Evolutionary conservation across 805 yeast species (phyloP), one percentile per base, ranked within the genome.

Genomic region (Priceomyces melissophilus): DNA sequence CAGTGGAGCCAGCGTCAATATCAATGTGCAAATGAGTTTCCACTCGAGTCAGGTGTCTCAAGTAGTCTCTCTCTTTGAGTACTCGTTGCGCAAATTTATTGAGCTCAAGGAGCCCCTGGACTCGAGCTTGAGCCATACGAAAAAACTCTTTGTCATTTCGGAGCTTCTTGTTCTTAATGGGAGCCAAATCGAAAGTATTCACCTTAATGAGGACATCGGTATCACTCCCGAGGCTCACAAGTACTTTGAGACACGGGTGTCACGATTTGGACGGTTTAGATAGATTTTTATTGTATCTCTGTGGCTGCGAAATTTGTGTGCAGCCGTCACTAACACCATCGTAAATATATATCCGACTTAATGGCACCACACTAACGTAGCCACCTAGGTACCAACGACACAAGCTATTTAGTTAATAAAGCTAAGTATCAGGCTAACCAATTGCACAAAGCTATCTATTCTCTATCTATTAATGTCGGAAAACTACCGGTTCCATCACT

Each of bases 111-210:
- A 60, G 5, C 55, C 52, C 39, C 55, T 63, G 34, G 33, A 47
- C 15, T 30, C 25, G 4, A 25, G 32, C 30, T 7, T 17, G 25
- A 25, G 20, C 8, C 30, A 39, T 9, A 12, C 42, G 3, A 52
- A 28, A 32, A 55, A 60, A 25, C 40, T 68, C 60, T 45, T 65
- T 71, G 44, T 81, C 54, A 57, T 81, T 58, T 55, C 86, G 0
- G 88, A 84, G 50, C 63, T 81, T 10, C 54, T 84, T 10, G 44
- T 79, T 1, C 60, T 79, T 35, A 82, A 81, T 55, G 86, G 85
- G 7, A 66, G 77, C 26, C 63, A 67, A 9, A 63, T 75, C 7
- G 79, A 78, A 6, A 54, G 54, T 2, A 33, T 53, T 3, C 51
- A 46, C 10, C 55, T 67, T 7, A 44, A 56, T 10, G 49, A 58